These are phyloP conservation scores for Graphiopsis chlorocephala DNA, from an alignment of 2,329 filamentous ascomycete genomes.

Conservation along the genomic window DNA sequence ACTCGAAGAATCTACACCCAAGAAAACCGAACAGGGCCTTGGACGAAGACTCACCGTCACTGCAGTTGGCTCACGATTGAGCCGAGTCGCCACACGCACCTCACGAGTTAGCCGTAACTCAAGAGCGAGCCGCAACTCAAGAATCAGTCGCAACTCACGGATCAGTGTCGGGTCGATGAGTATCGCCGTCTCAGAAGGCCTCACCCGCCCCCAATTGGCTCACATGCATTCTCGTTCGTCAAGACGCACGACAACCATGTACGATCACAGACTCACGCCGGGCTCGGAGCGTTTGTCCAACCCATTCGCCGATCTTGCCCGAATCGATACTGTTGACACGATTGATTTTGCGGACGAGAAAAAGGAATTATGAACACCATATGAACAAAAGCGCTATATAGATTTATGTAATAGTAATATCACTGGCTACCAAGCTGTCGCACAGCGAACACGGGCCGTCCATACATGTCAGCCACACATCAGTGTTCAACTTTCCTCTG, in stretches of 20 bases:
- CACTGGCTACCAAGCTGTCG: background rate
- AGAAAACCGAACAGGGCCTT: background rate
- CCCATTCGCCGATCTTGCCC: background rate
- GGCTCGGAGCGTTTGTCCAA: background rate
- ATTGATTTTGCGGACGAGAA: background rate
- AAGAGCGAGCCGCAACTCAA: background rate
- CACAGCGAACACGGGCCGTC: background rate
- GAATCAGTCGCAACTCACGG: background rate
- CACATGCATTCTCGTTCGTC: background rate
- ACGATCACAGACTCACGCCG: background rate
- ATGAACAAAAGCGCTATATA: background rate
- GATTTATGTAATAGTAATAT: background rate
- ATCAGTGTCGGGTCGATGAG: background rate
- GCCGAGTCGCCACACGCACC: background rate
- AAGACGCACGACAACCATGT: background rate
- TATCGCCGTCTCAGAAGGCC: background rate
- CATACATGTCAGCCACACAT: no score
- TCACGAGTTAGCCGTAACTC: background rate
- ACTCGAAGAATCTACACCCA: background rate
- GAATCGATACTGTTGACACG: background rate
- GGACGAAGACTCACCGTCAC: background rate
- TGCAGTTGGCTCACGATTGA: background rate
- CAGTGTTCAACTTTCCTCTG: no score
- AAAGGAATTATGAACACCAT: background rate
- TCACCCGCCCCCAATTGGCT: background rate